Evolutionary conservation across 345 rosid genomes (phyloP), one percentile per base, ranked within the genome.

Genomic region (Ricinus communis): DNA sequence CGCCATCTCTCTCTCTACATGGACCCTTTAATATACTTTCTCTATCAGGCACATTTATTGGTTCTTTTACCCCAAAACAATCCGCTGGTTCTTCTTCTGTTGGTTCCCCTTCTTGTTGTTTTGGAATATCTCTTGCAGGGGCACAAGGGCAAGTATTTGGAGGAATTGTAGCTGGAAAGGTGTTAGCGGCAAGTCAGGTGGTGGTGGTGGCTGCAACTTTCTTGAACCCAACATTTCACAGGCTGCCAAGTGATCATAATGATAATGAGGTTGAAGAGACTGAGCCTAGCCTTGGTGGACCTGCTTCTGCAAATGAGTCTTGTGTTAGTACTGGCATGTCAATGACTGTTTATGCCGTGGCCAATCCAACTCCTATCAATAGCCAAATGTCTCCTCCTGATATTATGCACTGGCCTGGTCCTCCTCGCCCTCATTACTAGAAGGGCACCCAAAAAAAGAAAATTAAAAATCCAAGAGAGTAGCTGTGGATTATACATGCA

Each of bases 61-160:
- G 74, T 1, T 11, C 71, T 41, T 16, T 46, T 10, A 22, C 65
- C 5, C 40, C 33, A 3, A 64, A 28, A 9, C n/a, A 16, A 5
- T 36, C 49, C 6, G n/a, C n/a, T n/a, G n/a, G n/a, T n/a, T 57
- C 73, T 25, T 31, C 76, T 36, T 8, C 79, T 13, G 27, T 43
- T 28, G 56, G 54, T 38, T 8, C 69, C 7, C 15, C 74, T 21
- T 11, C 71, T 30, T 70, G 66, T 31, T 71, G 66, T 56, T 87
- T 87, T 67, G 79, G 83, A 15, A 66, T 88, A n/a, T 79, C 85
- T 38, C 80, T 88, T 15, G 70, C 83, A 16, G 90, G 82, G 10
- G 54, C 72, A 5, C 90, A 81, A 28, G 87, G 88, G 28, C 86
- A 84, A 58, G 76, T 83, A 28, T 78, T 86, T 5, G 88, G 92